A percentile compares a stretch with the other conserved stretches of the same genome.
Conservation (phyloP, 2,329 filamentous ascomycete species). For the Exophiala lecanii-corni region DNA sequence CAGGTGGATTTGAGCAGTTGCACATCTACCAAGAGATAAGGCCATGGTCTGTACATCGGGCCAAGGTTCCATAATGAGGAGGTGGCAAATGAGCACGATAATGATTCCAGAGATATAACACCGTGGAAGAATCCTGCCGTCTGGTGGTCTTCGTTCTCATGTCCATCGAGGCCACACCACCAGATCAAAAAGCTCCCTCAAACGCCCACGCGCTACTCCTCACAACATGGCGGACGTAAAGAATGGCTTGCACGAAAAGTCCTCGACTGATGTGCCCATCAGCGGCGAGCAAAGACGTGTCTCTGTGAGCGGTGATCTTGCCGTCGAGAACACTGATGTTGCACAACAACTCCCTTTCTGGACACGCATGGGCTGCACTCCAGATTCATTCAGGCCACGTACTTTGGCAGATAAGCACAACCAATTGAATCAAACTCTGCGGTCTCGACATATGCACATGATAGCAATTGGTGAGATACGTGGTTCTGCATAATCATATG, state of each 20-base stretch:
- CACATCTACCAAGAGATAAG: background rate
- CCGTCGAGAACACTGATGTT: constrained; percentile 1
- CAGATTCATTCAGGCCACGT: constrained; percentile 37
- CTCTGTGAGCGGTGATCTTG: background rate
- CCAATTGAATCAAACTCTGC: constrained; percentile 12
- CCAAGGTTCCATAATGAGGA: background rate
- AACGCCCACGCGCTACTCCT: background rate
- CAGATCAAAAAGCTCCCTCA: background rate
- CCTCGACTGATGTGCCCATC: background rate
- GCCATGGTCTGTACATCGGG: background rate
- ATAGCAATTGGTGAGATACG: constrained; percentile 84
- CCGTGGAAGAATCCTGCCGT: background rate
- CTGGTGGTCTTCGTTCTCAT: background rate
- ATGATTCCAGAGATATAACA: background rate
- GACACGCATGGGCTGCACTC: constrained; percentile 37
- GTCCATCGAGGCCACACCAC: too few relatives aligned
- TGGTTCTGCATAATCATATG: too few relatives aligned
- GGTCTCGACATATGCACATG: constrained; percentile 77
- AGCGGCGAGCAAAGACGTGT: background rate
- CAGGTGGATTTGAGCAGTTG: background rate
- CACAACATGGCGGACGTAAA: background rate
- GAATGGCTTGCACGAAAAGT: background rate
- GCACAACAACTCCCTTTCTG: constrained; percentile 28
- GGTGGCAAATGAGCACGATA: background rate
- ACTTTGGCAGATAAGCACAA: constrained; percentile 19